Base-by-base conservation (phyloP, 2,329 filamentous ascomycete species). In the Trichoderma sp. region DNA sequence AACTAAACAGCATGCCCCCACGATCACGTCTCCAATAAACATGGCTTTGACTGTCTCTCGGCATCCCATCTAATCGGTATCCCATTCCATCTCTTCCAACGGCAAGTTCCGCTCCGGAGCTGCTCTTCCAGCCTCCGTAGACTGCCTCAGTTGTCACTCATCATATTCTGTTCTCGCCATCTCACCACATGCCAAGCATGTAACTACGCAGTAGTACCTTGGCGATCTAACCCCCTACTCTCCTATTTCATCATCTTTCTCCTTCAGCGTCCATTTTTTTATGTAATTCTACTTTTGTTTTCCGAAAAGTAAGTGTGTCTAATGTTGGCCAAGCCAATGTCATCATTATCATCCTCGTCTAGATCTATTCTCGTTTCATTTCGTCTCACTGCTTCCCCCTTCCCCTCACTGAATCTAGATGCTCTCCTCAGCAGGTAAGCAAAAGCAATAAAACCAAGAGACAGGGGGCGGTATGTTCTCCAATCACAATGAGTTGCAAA, bases 41-140 rank as follows among this genome's bases (percentile, higher is more conserved):
- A 43, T n/a, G 40, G 4, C 16, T 10, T n/a, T 10, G 33, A 35
- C 11, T 35, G 2, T 35, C 33, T 35, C 33, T 35, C 33, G 33
- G 33, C 14, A 40, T 40, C 37, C 37, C 14, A 40, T 40, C 37
- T 19, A 35, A 35, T 35, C 33, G 33, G 33, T 5, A 40, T 40
- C 14, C 16, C 37, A 40, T 40, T 14, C 14, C 37, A 37, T 47
- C 49, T 56, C 52, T 37, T 43, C 21, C 52, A 57, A 58, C 29
- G 62, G 62, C 62, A 49, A 37, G 35, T 57, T 53, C 35, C 29
- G 40, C 35, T n/a, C 3, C 62, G 52, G 52, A 65, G 29, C 47
- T 65, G 2, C 62, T 24, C n/a, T 47, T 65, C 29, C 27, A 55
- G 31, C 49, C 55, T 16, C 40, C 40, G 40, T 8, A 43, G 6